Base-by-base conservation (phyloP, 2,329 filamentous ascomycete genomes). In the Colletotrichum lini region DNA sequence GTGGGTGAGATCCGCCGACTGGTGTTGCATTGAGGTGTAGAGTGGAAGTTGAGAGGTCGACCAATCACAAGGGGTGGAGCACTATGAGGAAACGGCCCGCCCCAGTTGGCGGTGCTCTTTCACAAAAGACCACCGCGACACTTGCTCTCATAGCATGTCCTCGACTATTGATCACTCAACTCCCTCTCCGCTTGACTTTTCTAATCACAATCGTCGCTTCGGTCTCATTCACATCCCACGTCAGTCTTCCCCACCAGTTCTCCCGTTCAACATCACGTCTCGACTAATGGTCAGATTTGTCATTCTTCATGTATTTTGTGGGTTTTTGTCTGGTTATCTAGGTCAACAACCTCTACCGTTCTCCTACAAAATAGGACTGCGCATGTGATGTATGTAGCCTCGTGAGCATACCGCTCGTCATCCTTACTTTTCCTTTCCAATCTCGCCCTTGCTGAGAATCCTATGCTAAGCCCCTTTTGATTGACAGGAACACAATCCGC, bases 261-360 rank as follows among this genome's bases (percentile, higher is more conserved):
- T n/a, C 45, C n/a, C n/a, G 6, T 7, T 21, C 45, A 9, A n/a
- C 1, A 12, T 21, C 18, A 47, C 10, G 23, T 26, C 12, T 13
- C 21, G 2, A 21, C 30, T 3, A 38, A 40, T 15, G 5, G 16
- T 3, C 4, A 23, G 10, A 12, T 9, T 38, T 21, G 3, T 42
- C 12, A 23, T 42, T 21, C 47, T 61, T 23, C 52, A 61, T 45
- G 56, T 52, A n/a, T 50, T 61, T 61, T 67, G 60, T 66, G n/a
- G 62, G 52, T 54, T 62, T 70, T 62, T 21, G 38, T 47, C 50
- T 57, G 57, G n/a, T 71, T 59, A 65, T 71, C 68, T 71, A 68
- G 65, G 68, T 63, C 58, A 63, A 52, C 47, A 10, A 42, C n/a
- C n/a, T 70, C 63, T 54, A 45, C 54, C 56, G 49, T 26, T 30